phyloP scores from a whole-genome alignment of 345 rosid species.

The Boechera retrofracta region DNA sequence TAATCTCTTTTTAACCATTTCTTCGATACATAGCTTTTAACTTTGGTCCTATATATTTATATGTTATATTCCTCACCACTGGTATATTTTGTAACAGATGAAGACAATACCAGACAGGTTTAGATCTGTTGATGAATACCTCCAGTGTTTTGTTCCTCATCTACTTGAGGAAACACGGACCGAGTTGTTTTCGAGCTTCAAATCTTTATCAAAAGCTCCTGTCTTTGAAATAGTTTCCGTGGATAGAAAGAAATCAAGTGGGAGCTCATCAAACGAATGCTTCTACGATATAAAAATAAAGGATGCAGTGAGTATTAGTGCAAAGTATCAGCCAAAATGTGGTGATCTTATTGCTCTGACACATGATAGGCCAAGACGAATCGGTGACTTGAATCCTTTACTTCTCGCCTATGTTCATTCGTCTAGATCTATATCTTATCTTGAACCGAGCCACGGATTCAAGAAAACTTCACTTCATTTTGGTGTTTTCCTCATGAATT shows the following conservation, averaged over 20 bases:
- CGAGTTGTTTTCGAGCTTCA: slow-evolving; percentile 42
- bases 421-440: slow-evolving; percentile 35
- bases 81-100: slow-evolving; percentile 34
- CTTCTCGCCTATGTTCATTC: slow-evolving; percentile 40
- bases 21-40: not conserved
- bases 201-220: slow-evolving; percentile 32
- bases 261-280: not conserved
- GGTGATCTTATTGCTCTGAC: slow-evolving; percentile 55
- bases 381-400: slow-evolving; percentile 40
- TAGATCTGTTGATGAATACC: slow-evolving; percentile 32
- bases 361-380: slow-evolving; percentile 37
- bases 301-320: not conserved
- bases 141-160: slow-evolving; percentile 45
- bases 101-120: slow-evolving; percentile 47
- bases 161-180: slow-evolving; percentile 48
- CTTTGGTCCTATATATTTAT: not conserved
- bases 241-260: not conserved
- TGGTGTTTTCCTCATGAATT: slow-evolving; percentile 44
- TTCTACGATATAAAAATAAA: slow-evolving; percentile 20
- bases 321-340: slow-evolving; percentile 42
- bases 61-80: not conserved
- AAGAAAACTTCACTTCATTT: not conserved
- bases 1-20: not conserved
- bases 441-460: not conserved
- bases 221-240: slow-evolving; percentile 1